These are phyloP conservation scores for Vigna unguiculata DNA, from an alignment of 306 rosid species.

Conservation along the genomic window DNA sequence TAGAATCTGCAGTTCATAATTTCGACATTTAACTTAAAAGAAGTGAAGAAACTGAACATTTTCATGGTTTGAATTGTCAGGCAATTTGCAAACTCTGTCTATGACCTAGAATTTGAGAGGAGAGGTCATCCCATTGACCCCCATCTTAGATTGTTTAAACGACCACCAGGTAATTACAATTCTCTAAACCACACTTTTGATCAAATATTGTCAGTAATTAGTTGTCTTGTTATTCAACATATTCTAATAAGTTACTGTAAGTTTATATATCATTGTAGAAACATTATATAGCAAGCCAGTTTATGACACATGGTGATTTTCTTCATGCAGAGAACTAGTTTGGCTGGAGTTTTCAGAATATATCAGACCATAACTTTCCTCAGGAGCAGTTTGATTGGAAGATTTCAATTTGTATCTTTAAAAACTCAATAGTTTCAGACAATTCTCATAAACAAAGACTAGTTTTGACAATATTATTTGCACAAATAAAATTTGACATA, in stretches of 20 bases:
- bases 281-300: neutral
- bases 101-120: neutral
- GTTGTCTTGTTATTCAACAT: neutral
- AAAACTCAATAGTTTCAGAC: neutral
- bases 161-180: constrained; percentile 1
- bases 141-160: neutral
- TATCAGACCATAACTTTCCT: too few species aligned
- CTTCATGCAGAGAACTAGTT: neutral
- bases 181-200: neutral
- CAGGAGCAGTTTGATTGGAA: neutral
- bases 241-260: neutral
- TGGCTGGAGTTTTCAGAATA: neutral
- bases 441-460: neutral
- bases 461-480: neutral
- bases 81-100: neutral
- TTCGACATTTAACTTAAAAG: neutral
- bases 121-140: constrained; percentile 19
- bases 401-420: neutral
- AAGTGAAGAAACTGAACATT: neutral
- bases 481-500: neutral
- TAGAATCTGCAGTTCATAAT: neutral
- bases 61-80: constrained; percentile 24
- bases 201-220: neutral
- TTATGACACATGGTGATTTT: neutral
- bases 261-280: neutral